Evolutionary conservation across 495 filamentous ascomycete species (phyloP), one percentile per base, ranked within the genome.

Genomic region (Xylaria venustula): DNA sequence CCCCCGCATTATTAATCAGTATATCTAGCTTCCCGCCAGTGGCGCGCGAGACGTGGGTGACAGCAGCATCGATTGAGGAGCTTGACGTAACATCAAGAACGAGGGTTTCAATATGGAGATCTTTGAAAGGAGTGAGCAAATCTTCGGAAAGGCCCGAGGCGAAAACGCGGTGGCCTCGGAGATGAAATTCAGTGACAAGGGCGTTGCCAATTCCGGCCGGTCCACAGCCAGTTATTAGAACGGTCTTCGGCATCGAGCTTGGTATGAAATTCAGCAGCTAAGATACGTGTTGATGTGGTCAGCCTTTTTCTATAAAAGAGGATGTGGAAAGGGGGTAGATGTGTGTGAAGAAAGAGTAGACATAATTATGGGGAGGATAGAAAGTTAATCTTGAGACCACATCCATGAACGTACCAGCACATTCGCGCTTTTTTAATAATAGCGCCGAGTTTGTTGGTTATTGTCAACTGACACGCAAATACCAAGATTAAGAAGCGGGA

Each of bases 1-100:
- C 48, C 8, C 79, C 84, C 49, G 83, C 81, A 63, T 86, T 86
- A 65, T 87, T 86, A 42, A 87, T 69, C 2, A 87, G 75, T 26
- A 81, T 69, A 47, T 83, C 77, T 6, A 87, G 73, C 15, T 61
- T 67, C 15, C 71, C 72, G 19, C 61, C 71, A 0, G 71, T 77
- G 22, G 55, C 22, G 20, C 63, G 44, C 7, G 61, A 40, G 7
- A 68, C 58, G 0, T 30, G 58, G 9, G 71, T 66, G 3, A 73
- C 72, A 7, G 75, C 73, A 0, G 40, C 22, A 9, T 59, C 42
- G 54, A 84, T 80, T 1, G 77, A 77, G 1, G 59, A 60, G 1
- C 51, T 53, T 2, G 67, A 71, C 1, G 76, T 77, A 2, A 85
- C 76, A 62, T 85, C 83, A 7, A 86, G 69, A 20, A 51, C 57